Evolutionary conservation across 2,329 filamentous ascomycete species (phyloP).

Genomic region (Tolypocladium tundrense): DNA sequence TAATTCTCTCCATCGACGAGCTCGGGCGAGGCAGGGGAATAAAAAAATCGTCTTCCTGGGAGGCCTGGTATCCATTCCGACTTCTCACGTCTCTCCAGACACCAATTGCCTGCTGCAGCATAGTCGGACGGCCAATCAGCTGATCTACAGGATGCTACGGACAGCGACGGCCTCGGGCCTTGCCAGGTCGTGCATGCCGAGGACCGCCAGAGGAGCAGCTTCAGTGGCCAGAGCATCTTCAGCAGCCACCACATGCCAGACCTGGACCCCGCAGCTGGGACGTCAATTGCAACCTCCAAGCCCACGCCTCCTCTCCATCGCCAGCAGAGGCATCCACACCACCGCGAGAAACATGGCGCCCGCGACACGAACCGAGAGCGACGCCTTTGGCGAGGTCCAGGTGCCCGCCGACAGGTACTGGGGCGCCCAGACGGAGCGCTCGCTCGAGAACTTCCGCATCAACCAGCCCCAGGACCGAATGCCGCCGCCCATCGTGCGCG

Average conservation of each 20-base stretch:
- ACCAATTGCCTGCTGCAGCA: neutral
- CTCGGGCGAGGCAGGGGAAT: neutral
- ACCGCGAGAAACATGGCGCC: slow-evolving; percentile 19
- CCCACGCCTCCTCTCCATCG: neutral
- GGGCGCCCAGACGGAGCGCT: slow-evolving; percentile 95
- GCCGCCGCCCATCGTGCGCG: slow-evolving; percentile 83
- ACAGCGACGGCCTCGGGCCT: neutral
- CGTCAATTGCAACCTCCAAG: neutral
- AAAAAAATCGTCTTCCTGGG: too few species aligned
- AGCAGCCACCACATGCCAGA: neutral
- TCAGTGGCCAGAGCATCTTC: neutral
- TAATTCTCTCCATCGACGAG: neutral
- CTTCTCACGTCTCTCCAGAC: too few species aligned
- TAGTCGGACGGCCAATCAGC: neutral
- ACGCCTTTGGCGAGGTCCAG: slow-evolving; percentile 96
- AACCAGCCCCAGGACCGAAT: slow-evolving; percentile 99
- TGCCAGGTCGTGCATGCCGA: neutral
- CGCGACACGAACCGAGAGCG: slow-evolving; percentile 73
- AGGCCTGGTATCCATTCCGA: neutral
- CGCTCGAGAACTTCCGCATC: slow-evolving; percentile 96
- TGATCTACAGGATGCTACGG: neutral
- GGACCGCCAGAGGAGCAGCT: neutral
- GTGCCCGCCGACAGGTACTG: slow-evolving; percentile 92
- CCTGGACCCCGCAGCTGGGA: neutral
- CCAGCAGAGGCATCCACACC: slow-evolving; percentile 7